Evolutionary conservation across 177 flowering plant genomes (phyloP), one percentile per base, ranked within the genome.

Genomic region (Vitis hybrid): DNA sequence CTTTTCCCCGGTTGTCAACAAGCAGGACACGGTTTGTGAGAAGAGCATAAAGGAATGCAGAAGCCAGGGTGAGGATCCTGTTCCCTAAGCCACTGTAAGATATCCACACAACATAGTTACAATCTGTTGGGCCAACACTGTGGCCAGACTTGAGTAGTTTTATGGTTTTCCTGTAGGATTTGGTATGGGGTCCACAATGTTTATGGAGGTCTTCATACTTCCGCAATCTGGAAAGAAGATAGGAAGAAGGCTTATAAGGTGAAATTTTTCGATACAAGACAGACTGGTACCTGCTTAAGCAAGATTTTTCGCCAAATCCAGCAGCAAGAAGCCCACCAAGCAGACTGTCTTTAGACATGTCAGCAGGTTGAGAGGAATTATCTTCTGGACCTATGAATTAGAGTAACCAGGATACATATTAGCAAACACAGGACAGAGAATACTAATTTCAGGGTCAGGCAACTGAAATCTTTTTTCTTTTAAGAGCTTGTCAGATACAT

Each of bases 51-150:
- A 85, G 77, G 65, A 83, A 84, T 14, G 82, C 76, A 0, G 86
- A 78, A 31, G 80, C 74, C 16, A 85, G 39, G 14, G 81, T 67
- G 3, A 85, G 50, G 2, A 85, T 82, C 70, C 80, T 70, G 77
- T 85, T 85, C 3, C 87, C 89, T 48, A 85, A 61, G 10, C 89
- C 89, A 67, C 80, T 78, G 59, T 22, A 71, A 15, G 83, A 64
- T 18, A 80, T 52, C 89, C 87, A 85, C 8, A 85, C 89, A 51
- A 83, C 16, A 48, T 85, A 85, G 18, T 76, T 78, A 64, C 89
- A 85, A 15, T 74, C 81, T 8, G 74, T 31, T 1, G 85, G 45
- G 13, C 26, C 63, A 49, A 18, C 11, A n/a, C 3, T 18, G 2
- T 68, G 61, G 61, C 75, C 72, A 16, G 78, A 66, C 33, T 65